These are phyloP conservation scores for Solanum chilense DNA, from an alignment of 257 asterid species.

Conservation along the genomic window DNA sequence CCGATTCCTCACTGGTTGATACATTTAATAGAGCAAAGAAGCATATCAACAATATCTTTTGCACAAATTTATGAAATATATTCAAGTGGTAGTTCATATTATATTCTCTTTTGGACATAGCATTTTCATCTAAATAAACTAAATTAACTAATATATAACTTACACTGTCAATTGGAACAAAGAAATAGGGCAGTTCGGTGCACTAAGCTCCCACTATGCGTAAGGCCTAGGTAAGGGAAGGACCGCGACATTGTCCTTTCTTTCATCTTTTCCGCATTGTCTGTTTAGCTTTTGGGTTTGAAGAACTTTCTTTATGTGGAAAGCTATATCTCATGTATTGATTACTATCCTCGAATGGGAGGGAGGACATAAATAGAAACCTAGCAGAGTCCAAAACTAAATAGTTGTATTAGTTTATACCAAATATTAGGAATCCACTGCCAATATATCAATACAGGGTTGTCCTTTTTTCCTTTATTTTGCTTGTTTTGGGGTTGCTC, in stretches of 20 bases:
- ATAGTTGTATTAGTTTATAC: background rate
- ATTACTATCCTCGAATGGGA: background rate
- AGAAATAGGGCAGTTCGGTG: background rate
- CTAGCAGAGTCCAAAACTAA: background rate
- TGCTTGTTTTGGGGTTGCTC: background rate
- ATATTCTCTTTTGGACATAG: background rate
- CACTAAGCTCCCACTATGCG: background rate
- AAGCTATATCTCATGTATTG: background rate
- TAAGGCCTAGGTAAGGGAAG: background rate
- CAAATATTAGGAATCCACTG: background rate
- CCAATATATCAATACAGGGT: background rate
- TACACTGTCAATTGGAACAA: background rate
- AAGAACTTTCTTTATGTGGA: background rate
- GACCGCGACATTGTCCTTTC: background rate
- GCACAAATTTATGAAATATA: background rate
- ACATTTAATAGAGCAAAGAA: background rate
- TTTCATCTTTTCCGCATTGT: background rate
- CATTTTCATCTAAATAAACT: background rate
- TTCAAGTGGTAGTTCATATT: background rate
- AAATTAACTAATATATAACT: background rate
- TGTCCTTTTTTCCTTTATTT: background rate
- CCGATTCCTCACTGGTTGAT: background rate
- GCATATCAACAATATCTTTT: background rate
- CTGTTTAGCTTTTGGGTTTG: background rate
- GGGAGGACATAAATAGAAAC: background rate